Percentiles rank a stretch among this genome's conserved stretches.
phyloP scores from a whole-genome alignment of 257 asterid species.

The Fraxinus quadrangulata region DNA sequence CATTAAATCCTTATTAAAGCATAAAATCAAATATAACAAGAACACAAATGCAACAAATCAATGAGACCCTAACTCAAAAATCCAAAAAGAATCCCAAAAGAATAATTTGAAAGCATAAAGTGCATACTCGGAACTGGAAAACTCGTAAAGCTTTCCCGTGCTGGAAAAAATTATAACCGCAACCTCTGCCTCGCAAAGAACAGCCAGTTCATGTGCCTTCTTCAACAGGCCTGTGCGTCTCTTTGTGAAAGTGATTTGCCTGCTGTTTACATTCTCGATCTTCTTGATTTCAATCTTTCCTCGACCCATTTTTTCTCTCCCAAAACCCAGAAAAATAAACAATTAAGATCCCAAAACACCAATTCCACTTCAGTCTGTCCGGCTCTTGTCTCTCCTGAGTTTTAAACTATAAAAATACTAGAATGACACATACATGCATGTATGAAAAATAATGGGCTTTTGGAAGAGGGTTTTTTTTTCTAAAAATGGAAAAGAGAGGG shows the following conservation, averaged over 20 bases:
- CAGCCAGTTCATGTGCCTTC: constrained; percentile 76
- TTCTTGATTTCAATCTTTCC: constrained; percentile 79
- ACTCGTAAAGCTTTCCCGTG: constrained; percentile 72
- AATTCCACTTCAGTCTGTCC: neutral
- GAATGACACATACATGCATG: neutral
- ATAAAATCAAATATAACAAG: neutral
- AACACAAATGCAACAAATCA: neutral
- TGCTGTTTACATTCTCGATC: constrained; percentile 70
- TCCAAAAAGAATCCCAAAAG: constrained; percentile 14
- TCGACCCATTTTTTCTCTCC: constrained; percentile 57
- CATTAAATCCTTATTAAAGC: neutral
- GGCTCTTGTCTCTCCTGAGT: neutral
- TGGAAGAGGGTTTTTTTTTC: constrained; percentile 18
- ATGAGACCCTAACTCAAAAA: constrained; percentile 19
- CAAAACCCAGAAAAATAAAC: constrained; percentile 30
- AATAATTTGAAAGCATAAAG: constrained; percentile 1
- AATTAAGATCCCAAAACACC: constrained; percentile 4
- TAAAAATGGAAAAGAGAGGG: constrained; percentile 30
- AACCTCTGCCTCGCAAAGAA: constrained; percentile 76
- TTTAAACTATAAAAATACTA: neutral
- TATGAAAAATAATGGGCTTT: neutral
- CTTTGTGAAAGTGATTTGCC: constrained; percentile 80
- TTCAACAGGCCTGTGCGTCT: constrained; percentile 68
- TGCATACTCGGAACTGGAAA: constrained; percentile 51
- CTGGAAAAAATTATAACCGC: constrained; percentile 73